Conservation (phyloP, 1,284 basidiomycete species). For the Kalmanozyma brasiliensis region DNA sequence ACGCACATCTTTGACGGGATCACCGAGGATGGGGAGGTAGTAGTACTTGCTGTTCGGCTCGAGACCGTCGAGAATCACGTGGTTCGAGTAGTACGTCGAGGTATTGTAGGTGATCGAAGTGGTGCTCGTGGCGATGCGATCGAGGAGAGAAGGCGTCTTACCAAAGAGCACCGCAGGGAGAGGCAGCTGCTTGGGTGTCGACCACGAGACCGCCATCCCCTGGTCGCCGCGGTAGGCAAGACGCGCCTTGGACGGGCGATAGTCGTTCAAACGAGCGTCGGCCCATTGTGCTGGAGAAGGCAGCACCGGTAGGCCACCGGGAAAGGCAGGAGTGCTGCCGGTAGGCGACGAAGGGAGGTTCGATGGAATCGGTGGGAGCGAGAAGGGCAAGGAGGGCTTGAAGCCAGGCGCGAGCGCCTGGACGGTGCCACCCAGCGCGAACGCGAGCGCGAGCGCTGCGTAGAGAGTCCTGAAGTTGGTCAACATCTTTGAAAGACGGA, state of each 20-base stretch:
- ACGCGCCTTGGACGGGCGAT: constrained; percentile 5
- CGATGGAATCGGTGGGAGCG: not conserved
- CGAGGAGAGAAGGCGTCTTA: not conserved
- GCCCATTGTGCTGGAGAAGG: constrained; percentile 3
- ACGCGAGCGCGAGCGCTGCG: not conserved
- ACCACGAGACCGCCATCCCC: constrained; percentile 31
- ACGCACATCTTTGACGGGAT: constrained; percentile 5
- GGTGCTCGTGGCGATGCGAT: constrained; percentile 11
- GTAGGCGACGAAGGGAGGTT: not conserved
- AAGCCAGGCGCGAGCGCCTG: not conserved
- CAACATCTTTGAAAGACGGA: not conserved
- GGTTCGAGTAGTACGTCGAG: constrained; percentile 31
- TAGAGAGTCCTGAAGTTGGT: not conserved
- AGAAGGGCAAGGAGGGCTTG: constrained; percentile 1
- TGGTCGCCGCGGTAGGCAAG: constrained; percentile 13
- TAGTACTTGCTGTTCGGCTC: constrained; percentile 40
- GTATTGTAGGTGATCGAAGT: constrained; percentile 38
- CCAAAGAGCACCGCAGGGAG: constrained; percentile 33
- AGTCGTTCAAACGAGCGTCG: constrained; percentile 5
- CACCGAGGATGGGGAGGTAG: constrained; percentile 14
- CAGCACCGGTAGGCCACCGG: not conserved
- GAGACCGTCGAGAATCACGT: constrained; percentile 21
- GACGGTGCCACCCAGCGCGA: not conserved
- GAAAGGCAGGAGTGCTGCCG: not conserved
- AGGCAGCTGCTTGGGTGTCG: constrained; percentile 21